phyloP scores from a whole-genome alignment of 768 basidiomycete genomes.

The Macrocybe gigantea region DNA sequence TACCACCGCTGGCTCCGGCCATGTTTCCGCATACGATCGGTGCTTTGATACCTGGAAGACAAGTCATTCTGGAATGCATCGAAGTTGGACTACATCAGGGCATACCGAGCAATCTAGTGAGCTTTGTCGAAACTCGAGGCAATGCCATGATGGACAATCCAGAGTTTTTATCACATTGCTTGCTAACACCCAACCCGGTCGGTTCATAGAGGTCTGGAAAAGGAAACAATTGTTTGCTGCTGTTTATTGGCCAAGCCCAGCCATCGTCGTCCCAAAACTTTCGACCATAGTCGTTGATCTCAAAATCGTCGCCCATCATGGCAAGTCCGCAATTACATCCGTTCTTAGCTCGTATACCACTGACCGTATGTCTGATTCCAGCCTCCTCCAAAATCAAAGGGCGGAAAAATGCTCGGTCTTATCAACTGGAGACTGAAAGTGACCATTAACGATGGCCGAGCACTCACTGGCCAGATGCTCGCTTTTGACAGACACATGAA shows the following conservation, averaged over 20 bases:
- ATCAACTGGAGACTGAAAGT: slow-evolving; percentile 98
- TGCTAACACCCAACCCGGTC: background rate
- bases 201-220: background rate
- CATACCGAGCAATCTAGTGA: slow-evolving; percentile 50
- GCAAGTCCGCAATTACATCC: slow-evolving; percentile 23
- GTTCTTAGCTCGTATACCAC: background rate
- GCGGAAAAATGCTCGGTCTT: slow-evolving; percentile 96
- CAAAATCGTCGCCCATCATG: slow-evolving; percentile 44
- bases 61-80: no score
- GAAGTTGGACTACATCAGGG: background rate
- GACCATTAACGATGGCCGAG: slow-evolving; percentile 95
- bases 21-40: slow-evolving; percentile 1
- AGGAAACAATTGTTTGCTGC: background rate
- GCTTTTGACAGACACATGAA: slow-evolving; percentile 99
- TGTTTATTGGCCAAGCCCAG: no score
- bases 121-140: slow-evolving; percentile 29
- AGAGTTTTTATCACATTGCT: no score
- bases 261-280: background rate
- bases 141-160: slow-evolving; percentile 5
- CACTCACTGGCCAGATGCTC: slow-evolving; percentile 96
- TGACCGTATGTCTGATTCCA: slow-evolving; percentile 22
- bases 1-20: slow-evolving; percentile 1
- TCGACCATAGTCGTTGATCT: slow-evolving; percentile 10
- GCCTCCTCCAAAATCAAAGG: slow-evolving; percentile 96
- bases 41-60: background rate